Percentiles rank a stretch among this genome's conserved stretches.
Conservation (phyloP, 108 stramenopile genomes). For the Pelagomonas calceolata region DNA sequence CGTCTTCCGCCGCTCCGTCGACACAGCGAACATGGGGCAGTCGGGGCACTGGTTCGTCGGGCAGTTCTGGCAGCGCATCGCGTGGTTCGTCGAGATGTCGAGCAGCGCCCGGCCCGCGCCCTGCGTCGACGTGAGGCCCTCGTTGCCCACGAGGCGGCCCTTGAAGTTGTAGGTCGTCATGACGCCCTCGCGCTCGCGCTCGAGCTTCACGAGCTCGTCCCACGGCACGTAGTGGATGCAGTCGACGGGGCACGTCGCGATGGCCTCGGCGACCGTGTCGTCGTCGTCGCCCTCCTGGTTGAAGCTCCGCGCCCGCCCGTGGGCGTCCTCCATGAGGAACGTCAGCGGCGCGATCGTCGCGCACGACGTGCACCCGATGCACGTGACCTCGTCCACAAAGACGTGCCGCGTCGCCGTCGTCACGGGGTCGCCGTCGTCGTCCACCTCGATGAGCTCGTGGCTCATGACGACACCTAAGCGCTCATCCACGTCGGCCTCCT, state of each 20-base stretch:
- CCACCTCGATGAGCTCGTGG: background rate
- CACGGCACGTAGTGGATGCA: slow-evolving; percentile 33
- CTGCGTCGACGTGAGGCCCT: background rate
- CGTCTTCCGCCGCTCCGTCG: slow-evolving; percentile 23
- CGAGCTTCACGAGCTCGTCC: background rate
- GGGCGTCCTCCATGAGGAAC: slow-evolving; percentile 27
- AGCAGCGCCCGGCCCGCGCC: slow-evolving; percentile 36
- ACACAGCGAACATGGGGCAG: slow-evolving; percentile 83
- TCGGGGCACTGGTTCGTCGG: slow-evolving; percentile 51
- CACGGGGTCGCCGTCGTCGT: background rate
- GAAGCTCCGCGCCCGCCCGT: slow-evolving; percentile 26
- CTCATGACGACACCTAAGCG: background rate
- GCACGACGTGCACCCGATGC: slow-evolving; percentile 33
- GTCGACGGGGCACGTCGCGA: slow-evolving; percentile 26
- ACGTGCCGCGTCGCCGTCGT: background rate
- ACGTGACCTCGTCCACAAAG: slow-evolving; percentile 33
- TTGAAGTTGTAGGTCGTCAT: slow-evolving; percentile 17
- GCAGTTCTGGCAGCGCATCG: slow-evolving; percentile 66
- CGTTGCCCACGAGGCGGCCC: slow-evolving; percentile 22
- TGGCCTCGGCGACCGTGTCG: slow-evolving; percentile 12
- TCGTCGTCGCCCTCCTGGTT: slow-evolving; percentile 15
- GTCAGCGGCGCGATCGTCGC: slow-evolving; percentile 20
- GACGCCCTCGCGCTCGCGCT: background rate
- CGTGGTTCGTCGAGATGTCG: slow-evolving; percentile 59
- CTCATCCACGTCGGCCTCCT: no score